phyloP scores from a whole-genome alignment of 179 eudicot species.

The Beta corolliflora region DNA sequence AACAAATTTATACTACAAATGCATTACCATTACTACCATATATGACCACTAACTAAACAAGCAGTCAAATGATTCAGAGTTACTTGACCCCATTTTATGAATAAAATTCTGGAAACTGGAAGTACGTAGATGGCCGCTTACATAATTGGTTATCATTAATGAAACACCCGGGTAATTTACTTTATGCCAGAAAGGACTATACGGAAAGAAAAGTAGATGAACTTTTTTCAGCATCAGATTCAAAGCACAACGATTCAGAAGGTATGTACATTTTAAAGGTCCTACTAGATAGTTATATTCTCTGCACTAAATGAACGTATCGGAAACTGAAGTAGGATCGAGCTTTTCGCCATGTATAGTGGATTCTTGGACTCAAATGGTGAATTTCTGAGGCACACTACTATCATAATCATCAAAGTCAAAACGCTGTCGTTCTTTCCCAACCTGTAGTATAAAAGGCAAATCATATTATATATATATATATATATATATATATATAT shows the following conservation, averaged over 20 bases:
- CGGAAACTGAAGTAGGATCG: background rate
- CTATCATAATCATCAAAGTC: conserved; percentile 80
- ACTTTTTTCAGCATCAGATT: background rate
- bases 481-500: background rate
- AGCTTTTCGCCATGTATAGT: conserved; percentile 2
- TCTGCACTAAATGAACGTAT: conserved; percentile 7
- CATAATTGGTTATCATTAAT: too few species aligned
- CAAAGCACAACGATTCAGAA: background rate
- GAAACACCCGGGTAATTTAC: background rate
- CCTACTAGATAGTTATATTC: conserved; percentile 3
- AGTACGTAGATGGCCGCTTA: too few species aligned
- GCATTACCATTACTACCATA: too few species aligned
- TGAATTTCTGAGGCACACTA: conserved; percentile 74
- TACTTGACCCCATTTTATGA: too few species aligned
- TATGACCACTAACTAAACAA: too few species aligned
- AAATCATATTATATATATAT: background rate
- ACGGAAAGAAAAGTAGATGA: background rate
- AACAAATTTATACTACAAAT: too few species aligned
- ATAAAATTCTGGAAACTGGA: too few species aligned
- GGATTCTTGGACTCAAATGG: conserved; percentile 42
- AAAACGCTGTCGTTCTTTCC: conserved; percentile 83
- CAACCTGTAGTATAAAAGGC: conserved; percentile 51
- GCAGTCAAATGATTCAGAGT: too few species aligned
- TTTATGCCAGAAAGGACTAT: background rate
- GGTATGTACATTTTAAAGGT: background rate